Conservation (phyloP, 805 yeast species). For the Pichia nanzhaoensis region DNA sequence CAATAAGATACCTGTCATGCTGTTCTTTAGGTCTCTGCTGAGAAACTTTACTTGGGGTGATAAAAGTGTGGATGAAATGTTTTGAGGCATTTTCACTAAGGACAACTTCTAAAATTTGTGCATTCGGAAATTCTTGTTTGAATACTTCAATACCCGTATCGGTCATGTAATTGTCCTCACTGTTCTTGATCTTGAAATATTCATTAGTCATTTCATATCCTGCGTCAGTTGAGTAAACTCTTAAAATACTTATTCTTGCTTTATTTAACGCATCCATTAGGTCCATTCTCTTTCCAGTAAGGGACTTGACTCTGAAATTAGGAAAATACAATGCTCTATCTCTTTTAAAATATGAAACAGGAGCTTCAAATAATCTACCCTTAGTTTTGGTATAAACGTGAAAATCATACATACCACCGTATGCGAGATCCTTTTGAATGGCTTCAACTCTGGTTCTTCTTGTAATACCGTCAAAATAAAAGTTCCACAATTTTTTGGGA, state of each 20-base stretch:
- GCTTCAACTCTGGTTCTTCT: slow-evolving; percentile 28
- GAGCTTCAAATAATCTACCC: slow-evolving; percentile 82
- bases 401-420: slow-evolving; percentile 62
- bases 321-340: slow-evolving; percentile 80
- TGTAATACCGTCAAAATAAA: slow-evolving; percentile 32
- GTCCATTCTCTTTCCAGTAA: slow-evolving; percentile 32
- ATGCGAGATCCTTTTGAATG: slow-evolving; percentile 56
- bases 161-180: slow-evolving; percentile 35
- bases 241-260: slow-evolving; percentile 51
- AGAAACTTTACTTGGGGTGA: slow-evolving; percentile 35
- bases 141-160: slow-evolving; percentile 37
- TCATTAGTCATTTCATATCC: slow-evolving; percentile 64
- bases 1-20: slow-evolving; percentile 53
- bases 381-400: slow-evolving; percentile 61
- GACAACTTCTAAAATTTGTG: slow-evolving; percentile 72
- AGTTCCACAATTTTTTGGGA: slow-evolving; percentile 29
- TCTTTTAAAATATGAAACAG: slow-evolving; percentile 66
- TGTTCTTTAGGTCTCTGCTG: slow-evolving; percentile 22
- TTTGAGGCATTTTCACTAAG: slow-evolving; percentile 70
- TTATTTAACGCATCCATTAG: slow-evolving; percentile 37
- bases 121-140: slow-evolving; percentile 37
- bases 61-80: slow-evolving; percentile 52
- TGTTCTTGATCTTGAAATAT: slow-evolving; percentile 44
- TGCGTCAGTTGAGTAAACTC: slow-evolving; percentile 58
- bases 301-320: slow-evolving; percentile 54